Evolutionary conservation across 331 rosid genomes (phyloP), one percentile per base, ranked within the genome.

Genomic region (Stylosanthes scabra): DNA sequence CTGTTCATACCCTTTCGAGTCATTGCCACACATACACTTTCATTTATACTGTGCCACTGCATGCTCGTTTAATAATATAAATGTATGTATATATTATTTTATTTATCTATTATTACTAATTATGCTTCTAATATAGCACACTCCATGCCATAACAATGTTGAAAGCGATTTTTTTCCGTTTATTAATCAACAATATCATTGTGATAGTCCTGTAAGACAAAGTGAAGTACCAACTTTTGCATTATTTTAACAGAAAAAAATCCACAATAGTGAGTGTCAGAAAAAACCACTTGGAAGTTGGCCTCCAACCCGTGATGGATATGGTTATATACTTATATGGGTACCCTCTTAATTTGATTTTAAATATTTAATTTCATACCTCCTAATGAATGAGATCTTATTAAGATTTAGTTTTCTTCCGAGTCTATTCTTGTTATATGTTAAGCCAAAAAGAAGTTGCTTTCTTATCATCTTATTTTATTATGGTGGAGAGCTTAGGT

Each of bases 221-320:
- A 76, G 69, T 68, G 74, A 69, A 73, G 25, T 28, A 20, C 82
- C 84, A 52, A 75, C 82, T 80, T 76, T 63, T 14, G 12, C 59
- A 63, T 59, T 78, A 75, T 59, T 59, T 66, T 50, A 70, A 45
- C 37, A 31, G 5, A 56, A 13, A 6, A 41, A 58, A 66, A 59
- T 44, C 51, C 72, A 66, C 8, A 37, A 11, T 34, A 66, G 72
- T 47, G 79, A 75, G 70, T 46, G 66, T 66, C 62, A 15, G 47
- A 47, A 73, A 65, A 76, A 59, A 59, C 74, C 71, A 72, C 70
- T 71, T 55, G 74, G 50, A 65, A 71, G 34, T 60, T 54, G 80
- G 49, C 41, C 68, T 66, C 61, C 61, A 45, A 70, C 76, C 69
- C 49, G 12, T 59, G 78, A 34, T 39, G 57, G 37, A 64, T 51